phyloP scores from a whole-genome alignment of 2,329 filamentous ascomycete genomes.

The Ceratocystiopsis minuta region DNA sequence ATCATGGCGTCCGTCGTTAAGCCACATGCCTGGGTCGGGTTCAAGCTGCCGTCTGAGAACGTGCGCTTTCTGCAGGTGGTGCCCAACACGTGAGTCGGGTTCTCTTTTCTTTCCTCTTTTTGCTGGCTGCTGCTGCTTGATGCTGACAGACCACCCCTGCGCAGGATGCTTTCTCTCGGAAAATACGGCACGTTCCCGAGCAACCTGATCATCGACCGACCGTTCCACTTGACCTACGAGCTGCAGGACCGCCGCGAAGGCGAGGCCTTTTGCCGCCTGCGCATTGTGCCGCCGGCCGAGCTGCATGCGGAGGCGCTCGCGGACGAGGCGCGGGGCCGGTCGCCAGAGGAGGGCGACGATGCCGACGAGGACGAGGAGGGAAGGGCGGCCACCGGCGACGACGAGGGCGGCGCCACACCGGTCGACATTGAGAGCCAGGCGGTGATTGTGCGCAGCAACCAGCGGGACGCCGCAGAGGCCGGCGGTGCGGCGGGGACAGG shows the following conservation, averaged over 20 bases:
- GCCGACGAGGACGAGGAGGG: slow-evolving; percentile 3
- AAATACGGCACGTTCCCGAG: slow-evolving; percentile 86
- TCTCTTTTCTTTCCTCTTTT: slow-evolving; percentile 6
- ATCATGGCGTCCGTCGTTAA: slow-evolving; percentile 22
- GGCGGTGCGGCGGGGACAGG: slow-evolving; percentile 28
- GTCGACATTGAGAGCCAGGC: slow-evolving; percentile 27
- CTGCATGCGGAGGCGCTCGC: slow-evolving; percentile 64
- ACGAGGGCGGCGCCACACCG: slow-evolving; percentile 23
- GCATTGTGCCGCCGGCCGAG: slow-evolving; percentile 64
- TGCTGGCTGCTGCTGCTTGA: slow-evolving; percentile 5
- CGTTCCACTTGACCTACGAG: slow-evolving; percentile 83
- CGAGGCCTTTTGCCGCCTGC: slow-evolving; percentile 49
- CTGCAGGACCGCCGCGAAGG: slow-evolving; percentile 52
- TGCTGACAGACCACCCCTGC: slow-evolving; percentile 2
- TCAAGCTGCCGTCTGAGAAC: slow-evolving; percentile 40
- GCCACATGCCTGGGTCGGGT: slow-evolving; percentile 41
- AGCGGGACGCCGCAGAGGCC: slow-evolving; percentile 35
- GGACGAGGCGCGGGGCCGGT: slow-evolving; percentile 14
- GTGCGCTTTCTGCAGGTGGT: slow-evolving; percentile 37
- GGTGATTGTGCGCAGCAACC: slow-evolving; percentile 36
- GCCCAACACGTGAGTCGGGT: slow-evolving; percentile 38
- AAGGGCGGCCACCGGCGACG: slow-evolving; percentile 1
- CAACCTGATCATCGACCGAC: slow-evolving; percentile 79
- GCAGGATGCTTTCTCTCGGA: slow-evolving; percentile 46
- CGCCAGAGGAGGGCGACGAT: slow-evolving; percentile 24